Evolutionary conservation across 306 rosid genomes (phyloP), one percentile per base, ranked within the genome.

Genomic region (Cicer arietinum): DNA sequence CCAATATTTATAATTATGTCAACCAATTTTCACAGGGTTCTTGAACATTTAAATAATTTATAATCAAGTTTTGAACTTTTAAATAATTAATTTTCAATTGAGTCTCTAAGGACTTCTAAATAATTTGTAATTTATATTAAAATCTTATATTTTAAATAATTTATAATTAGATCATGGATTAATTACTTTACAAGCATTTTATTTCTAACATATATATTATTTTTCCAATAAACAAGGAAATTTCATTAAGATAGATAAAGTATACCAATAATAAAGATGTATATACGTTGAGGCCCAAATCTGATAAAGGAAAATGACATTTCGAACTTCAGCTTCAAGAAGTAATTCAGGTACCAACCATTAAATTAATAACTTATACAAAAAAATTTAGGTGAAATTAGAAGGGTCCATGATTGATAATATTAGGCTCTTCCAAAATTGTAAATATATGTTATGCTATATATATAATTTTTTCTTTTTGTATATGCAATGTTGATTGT

Each of bases 351-450:
- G 76, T 65, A 44, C 63, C 76, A 76, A 81, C 56, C 57, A 8
- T 80, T 43, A 13, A 47, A 54, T 50, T 7, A 14, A 47, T 14
- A 47, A 17, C 11, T 77, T 77, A 70, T 57, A 66, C 1, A 53
- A n/a, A n/a, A n/a, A n/a, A n/a, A n/a, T n/a, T n/a, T n/a, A n/a
- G n/a, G n/a, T n/a, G n/a, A n/a, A n/a, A 57, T 70, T 16, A 75
- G 66, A 64, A 82, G 35, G 51, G 71, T 68, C 57, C 69, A 59
- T 43, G 47, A 73, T 72, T 58, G 78, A 67, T 73, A 14, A 35
- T 78, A 53, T 18, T 39, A 7, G 62, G 63, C 3, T 58, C 44
- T 53, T 62, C 71, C 65, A 43, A 60, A 12, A 68, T 42, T 7
- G 45, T 47, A 39, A 45, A 39, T 10, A 60, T 48, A 69, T 67